Base-by-base conservation (phyloP, 768 basidiomycete species). In the Hypholoma sublateritium region DNA sequence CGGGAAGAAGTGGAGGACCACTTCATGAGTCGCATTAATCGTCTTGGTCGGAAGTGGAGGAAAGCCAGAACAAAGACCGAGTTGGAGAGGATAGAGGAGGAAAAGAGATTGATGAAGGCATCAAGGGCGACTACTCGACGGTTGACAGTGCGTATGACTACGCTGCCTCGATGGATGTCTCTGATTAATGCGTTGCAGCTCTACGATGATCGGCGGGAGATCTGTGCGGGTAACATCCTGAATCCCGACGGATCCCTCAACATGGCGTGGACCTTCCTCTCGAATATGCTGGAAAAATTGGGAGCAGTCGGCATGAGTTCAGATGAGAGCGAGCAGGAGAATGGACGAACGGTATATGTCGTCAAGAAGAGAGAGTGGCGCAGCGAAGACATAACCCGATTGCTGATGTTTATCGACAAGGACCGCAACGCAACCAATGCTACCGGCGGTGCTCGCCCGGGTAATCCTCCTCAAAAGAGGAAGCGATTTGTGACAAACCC, bases 231-330 rank as follows among this genome's bases (percentile, higher is more conserved):
- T 16, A 56, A 49, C 36, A n/a, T 56, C 35, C 39, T 13, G 36
- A 56, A 48, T 21, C 46, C 19, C 8, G 55, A 56, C n/a, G 55
- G 55, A 5, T 25, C 36, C 24, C 16, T 48, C 3, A 21, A 56
- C 36, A 28, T 28, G 49, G 45, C 14, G 19, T 56, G 55, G 55
- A n/a, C 24, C 34, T 34, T 35, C 8, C n/a, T 32, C n/a, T 32
- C 16, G 5, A 16, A 49, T 5, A 56, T 56, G 55, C 16, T 56
- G 34, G 37, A 39, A 22, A 19, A n/a, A 14, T 13, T 56, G 36
- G 55, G 55, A 49, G 45, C 55, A 13, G 36, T 19, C 8, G 55
- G 55, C 13, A 48, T 56, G 55, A 56, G 55, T 28, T 56, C 55
- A 14, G 55, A 56, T 28, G 55, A 56, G 34, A 56, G 55, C 35